phyloP scores from a whole-genome alignment of 2,329 filamentous ascomycete species.

The Trichophyton simii region DNA sequence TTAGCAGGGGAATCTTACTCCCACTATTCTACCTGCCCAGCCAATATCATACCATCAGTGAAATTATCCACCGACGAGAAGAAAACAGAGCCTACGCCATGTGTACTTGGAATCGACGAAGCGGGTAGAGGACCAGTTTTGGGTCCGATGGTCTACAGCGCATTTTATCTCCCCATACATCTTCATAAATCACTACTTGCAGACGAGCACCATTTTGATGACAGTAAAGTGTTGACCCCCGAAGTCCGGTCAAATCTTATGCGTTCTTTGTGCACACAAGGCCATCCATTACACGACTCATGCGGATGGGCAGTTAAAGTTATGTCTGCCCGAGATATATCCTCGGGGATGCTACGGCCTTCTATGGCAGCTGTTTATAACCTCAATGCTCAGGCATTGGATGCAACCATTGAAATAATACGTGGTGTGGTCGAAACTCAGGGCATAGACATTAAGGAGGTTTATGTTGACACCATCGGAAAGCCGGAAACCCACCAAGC shows the following conservation, averaged over 20 bases:
- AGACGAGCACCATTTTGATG: slow-evolving; percentile 73
- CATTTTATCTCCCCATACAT: slow-evolving; percentile 59
- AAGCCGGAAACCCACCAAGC: slow-evolving; percentile 71
- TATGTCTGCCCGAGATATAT: slow-evolving; percentile 75
- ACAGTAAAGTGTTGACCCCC: slow-evolving; percentile 82
- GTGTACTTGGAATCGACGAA: slow-evolving; percentile 82
- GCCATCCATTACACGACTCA: slow-evolving; percentile 43
- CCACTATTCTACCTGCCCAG: slow-evolving; percentile 58
- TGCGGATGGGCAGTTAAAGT: slow-evolving; percentile 77
- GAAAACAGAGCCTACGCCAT: slow-evolving; percentile 40
- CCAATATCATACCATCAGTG: slow-evolving; percentile 41
- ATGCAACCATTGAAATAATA: slow-evolving; percentile 76
- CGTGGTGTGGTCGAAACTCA: slow-evolving; percentile 54
- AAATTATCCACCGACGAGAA: slow-evolving; percentile 17
- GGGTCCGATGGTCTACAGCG: slow-evolving; percentile 56
- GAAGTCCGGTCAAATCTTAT: slow-evolving; percentile 62
- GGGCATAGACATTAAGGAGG: slow-evolving; percentile 72
- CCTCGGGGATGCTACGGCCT: slow-evolving; percentile 59
- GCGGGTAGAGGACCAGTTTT: slow-evolving; percentile 89
- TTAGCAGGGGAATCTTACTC: slow-evolving; percentile 56
- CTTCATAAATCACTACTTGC: slow-evolving; percentile 61
- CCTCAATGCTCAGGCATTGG: slow-evolving; percentile 89
- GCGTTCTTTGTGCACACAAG: slow-evolving; percentile 56
- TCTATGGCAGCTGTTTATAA: slow-evolving; percentile 53
- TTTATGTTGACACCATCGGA: slow-evolving; percentile 93